Conservation (phyloP, 495 filamentous ascomycete genomes). For the Eremomyces bilateralis region DNA sequence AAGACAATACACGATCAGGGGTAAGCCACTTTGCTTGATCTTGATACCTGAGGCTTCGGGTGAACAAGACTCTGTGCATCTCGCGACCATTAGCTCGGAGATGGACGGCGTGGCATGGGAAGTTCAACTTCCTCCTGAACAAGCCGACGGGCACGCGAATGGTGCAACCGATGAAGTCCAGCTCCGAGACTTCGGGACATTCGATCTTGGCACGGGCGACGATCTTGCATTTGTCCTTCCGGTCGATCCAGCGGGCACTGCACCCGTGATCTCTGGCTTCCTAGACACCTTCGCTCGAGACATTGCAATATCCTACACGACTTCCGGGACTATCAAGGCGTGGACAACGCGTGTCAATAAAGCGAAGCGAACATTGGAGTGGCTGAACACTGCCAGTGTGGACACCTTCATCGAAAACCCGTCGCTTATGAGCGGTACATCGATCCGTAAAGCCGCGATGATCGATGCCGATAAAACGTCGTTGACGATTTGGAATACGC, state of each 20-base stretch:
- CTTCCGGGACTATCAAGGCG: conserved; percentile 51
- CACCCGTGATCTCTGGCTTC: conserved; percentile 50
- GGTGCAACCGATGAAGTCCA: conserved; percentile 18
- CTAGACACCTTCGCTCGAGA: conserved; percentile 76
- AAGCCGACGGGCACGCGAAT: conserved; percentile 11
- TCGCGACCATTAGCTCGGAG: conserved; percentile 65
- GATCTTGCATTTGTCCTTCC: conserved; percentile 68
- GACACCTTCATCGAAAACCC: conserved; percentile 57
- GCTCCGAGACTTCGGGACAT: conserved; percentile 46
- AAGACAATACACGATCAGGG: conserved; percentile 35
- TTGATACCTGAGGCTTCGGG: conserved; percentile 43
- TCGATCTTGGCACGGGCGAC: conserved; percentile 48
- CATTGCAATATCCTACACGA: conserved; percentile 70
- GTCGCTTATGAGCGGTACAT: conserved; percentile 66
- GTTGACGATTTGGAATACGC: conserved; percentile 81
- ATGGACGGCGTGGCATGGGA: conserved; percentile 79
- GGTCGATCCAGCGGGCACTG: conserved; percentile 70
- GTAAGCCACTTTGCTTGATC: conserved; percentile 66
- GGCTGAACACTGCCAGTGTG: conserved; percentile 66
- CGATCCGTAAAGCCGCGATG: conserved; percentile 67
- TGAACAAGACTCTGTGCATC: conserved; percentile 29
- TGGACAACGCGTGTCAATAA: conserved; percentile 66
- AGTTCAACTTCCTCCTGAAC: conserved; percentile 28
- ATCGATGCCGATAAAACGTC: conserved; percentile 52
- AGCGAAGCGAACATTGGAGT: conserved; percentile 36